These are phyloP conservation scores for Aspergillus clavatus DNA, from an alignment of 2,329 filamentous ascomycete genomes.

Conservation along the genomic window DNA sequence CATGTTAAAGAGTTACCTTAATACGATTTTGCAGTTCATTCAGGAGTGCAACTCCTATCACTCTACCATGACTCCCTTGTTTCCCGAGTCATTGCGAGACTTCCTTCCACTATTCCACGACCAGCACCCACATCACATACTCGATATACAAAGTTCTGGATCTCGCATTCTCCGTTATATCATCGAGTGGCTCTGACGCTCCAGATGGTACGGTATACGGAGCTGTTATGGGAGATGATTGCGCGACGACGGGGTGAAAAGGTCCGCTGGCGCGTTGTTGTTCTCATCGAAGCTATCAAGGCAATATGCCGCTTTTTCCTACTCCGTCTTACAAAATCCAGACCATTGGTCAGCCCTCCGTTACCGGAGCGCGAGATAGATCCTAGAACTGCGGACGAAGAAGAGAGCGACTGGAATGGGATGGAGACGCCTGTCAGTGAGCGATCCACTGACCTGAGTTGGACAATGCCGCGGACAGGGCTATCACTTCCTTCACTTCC, in stretches of 20 bases:
- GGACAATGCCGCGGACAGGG: slow-evolving; percentile 93
- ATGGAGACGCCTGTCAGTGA: slow-evolving; percentile 43
- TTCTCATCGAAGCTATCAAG: slow-evolving; percentile 80
- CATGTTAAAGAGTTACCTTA: background rate
- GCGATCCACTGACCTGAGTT: slow-evolving; percentile 51
- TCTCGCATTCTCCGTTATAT: slow-evolving; percentile 63
- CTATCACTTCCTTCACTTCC: slow-evolving; percentile 80
- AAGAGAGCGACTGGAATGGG: slow-evolving; percentile 43
- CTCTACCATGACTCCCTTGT: slow-evolving; percentile 90
- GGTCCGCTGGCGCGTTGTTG: slow-evolving; percentile 78
- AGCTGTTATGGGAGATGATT: slow-evolving; percentile 96
- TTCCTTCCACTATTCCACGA: slow-evolving; percentile 49
- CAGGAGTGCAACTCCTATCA: slow-evolving; percentile 80
- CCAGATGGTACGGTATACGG: slow-evolving; percentile 89
- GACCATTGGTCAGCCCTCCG: slow-evolving; percentile 76
- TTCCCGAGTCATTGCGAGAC: slow-evolving; percentile 55
- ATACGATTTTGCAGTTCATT: slow-evolving; percentile 59
- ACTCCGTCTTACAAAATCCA: slow-evolving; percentile 73
- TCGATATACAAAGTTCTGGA: slow-evolving; percentile 62
- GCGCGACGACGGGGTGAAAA: slow-evolving; percentile 78
- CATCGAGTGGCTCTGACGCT: slow-evolving; percentile 74
- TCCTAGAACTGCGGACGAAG: slow-evolving; percentile 53
- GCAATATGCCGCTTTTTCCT: slow-evolving; percentile 77
- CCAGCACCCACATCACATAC: slow-evolving; percentile 54
- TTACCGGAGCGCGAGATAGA: slow-evolving; percentile 81